Conservation (phyloP, 305 asterid species). For the Plantago lanceolata region DNA sequence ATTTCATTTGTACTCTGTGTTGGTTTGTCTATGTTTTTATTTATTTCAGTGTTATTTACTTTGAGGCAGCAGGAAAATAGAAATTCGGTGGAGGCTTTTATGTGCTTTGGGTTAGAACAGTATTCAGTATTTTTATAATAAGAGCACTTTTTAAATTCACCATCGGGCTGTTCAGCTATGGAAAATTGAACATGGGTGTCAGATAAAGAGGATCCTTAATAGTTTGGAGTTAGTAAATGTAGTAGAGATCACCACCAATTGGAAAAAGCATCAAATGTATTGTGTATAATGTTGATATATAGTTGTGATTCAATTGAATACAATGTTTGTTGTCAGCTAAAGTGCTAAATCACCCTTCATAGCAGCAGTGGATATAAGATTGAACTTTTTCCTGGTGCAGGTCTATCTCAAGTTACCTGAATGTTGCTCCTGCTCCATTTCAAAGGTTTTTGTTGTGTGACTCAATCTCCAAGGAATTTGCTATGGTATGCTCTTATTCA, state of each 20-base stretch:
- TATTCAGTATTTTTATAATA: neutral
- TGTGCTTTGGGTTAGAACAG: neutral
- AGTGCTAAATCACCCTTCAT: neutral
- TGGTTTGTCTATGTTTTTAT: neutral
- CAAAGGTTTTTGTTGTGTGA: constrained; percentile 48
- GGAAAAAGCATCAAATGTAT: no score
- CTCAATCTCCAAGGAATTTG: constrained; percentile 34
- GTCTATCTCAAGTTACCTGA: constrained; percentile 58
- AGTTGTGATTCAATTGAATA: constrained; percentile 6
- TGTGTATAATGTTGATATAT: neutral
- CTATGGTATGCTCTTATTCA: constrained; percentile 37
- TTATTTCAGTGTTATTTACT: no score
- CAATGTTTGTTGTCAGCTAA: no score
- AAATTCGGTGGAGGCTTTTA: neutral
- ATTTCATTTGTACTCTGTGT: neutral
- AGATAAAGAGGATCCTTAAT: neutral
- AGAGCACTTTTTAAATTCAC: neutral
- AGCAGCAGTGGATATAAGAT: constrained; percentile 6
- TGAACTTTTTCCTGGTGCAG: constrained; percentile 38
- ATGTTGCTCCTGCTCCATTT: constrained; percentile 83
- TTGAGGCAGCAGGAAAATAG: neutral
- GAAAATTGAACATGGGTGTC: neutral
- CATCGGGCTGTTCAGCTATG: neutral
- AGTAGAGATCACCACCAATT: neutral
- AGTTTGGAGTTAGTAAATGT: neutral